phyloP scores from a whole-genome alignment of 2,329 filamentous ascomycete species.

The Trichoderma sp. region DNA sequence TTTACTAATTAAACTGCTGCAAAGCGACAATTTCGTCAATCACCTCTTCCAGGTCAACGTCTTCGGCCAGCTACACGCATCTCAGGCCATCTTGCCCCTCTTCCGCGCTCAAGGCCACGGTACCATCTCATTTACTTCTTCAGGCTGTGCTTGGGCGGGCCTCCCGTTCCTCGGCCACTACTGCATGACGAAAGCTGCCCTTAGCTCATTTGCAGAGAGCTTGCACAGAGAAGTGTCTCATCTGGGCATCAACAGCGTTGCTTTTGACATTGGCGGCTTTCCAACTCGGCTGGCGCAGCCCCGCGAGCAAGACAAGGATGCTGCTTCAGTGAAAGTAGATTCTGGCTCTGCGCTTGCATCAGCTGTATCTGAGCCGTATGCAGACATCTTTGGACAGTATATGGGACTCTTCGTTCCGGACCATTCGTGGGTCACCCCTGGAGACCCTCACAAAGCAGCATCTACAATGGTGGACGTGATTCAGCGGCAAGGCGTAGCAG shows the following conservation, averaged over 20 bases:
- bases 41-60: slow-evolving; percentile 36
- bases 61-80: slow-evolving; percentile 35
- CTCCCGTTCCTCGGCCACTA: slow-evolving; percentile 39
- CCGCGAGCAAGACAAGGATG: slow-evolving; percentile 28
- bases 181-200: slow-evolving; percentile 35
- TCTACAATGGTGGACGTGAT: slow-evolving; percentile 34
- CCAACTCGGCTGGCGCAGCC: slow-evolving; percentile 34
- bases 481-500: slow-evolving; percentile 32
- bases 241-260: slow-evolving; percentile 34
- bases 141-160: slow-evolving; percentile 32
- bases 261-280: slow-evolving; percentile 39
- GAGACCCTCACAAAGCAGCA: slow-evolving; percentile 32
- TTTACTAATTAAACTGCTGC: neutral
- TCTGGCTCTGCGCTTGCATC: neutral
- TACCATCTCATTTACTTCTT: slow-evolving; percentile 37
- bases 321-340: neutral
- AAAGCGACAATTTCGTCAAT: slow-evolving; percentile 31
- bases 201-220: slow-evolving; percentile 34
- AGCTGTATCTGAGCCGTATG: slow-evolving; percentile 28
- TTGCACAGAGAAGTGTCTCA: slow-evolving; percentile 36
- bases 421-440: slow-evolving; percentile 32
- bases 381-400: slow-evolving; percentile 28
- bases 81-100: slow-evolving; percentile 34
- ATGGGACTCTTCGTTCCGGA: slow-evolving; percentile 30
- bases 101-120: slow-evolving; percentile 33